Evolutionary conservation across 345 rosid genomes (phyloP).

Genomic region (Geranium rotundifolium): DNA sequence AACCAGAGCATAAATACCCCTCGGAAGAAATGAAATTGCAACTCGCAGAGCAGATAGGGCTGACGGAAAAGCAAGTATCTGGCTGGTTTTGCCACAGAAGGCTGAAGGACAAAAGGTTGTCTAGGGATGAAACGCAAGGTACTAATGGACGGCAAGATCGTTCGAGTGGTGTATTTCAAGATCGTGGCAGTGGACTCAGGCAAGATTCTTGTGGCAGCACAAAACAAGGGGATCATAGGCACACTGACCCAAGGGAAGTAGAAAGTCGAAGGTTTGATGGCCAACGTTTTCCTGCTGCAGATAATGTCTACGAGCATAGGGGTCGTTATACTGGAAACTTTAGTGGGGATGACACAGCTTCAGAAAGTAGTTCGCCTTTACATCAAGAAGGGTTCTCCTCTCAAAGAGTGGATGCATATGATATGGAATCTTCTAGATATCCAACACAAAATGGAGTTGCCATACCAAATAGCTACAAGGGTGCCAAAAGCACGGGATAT

Average conservation of each 20-base stretch:
- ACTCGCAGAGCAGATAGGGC: constrained; percentile 52
- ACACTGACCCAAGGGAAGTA: constrained; percentile 63
- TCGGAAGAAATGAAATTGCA: constrained; percentile 64
- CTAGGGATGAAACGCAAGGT: constrained; percentile 40
- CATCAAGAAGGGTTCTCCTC: constrained; percentile 42
- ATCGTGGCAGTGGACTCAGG: constrained; percentile 65
- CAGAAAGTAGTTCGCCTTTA: constrained; percentile 54
- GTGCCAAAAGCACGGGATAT: constrained; percentile 28
- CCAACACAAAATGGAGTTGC: constrained; percentile 23
- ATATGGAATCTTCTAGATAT: constrained; percentile 24
- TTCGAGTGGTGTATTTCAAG: constrained; percentile 71
- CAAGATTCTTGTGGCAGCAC: constrained; percentile 98
- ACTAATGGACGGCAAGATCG: constrained; percentile 62
- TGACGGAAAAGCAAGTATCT: constrained; percentile 91
- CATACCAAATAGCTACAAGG: constrained; percentile 17
- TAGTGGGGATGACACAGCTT: constrained; percentile 57
- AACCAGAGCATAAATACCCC: constrained; percentile 67
- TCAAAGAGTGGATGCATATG: constrained; percentile 29
- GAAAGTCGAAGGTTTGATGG: constrained; percentile 61
- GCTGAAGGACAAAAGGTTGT: constrained; percentile 61
- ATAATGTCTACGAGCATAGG: constrained; percentile 24
- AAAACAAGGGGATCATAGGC: constrained; percentile 55
- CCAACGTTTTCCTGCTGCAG: constrained; percentile 27
- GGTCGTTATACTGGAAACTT: constrained; percentile 25
- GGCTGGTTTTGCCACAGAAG: constrained; percentile 99